A percentile compares a stretch with the other conserved stretches of the same genome.
Conservation (phyloP, 2,329 filamentous ascomycete genomes). For the Thielaviopsis ethacetica region DNA sequence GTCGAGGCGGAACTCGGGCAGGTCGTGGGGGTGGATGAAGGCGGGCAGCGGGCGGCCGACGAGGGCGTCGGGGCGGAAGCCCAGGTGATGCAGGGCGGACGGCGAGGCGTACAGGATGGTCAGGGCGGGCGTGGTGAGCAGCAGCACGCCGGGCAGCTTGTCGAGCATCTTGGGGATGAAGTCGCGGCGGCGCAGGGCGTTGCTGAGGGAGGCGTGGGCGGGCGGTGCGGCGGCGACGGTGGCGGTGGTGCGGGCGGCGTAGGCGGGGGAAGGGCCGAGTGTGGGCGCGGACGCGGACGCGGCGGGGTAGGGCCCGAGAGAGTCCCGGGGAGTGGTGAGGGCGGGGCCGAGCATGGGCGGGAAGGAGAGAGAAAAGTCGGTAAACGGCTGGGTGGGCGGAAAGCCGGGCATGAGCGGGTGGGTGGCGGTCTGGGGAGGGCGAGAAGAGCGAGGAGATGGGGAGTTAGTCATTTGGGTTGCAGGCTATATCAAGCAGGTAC, state of each 20-base stretch:
- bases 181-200: conserved; percentile 1
- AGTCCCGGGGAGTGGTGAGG: background rate
- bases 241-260: too few species aligned
- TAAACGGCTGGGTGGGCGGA: too few species aligned
- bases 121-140: conserved; percentile 74
- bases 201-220: background rate
- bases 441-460: background rate
- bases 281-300: background rate
- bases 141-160: conserved; percentile 39
- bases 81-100: conserved; percentile 57
- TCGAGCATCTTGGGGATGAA: conserved; percentile 2
- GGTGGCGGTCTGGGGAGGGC: background rate
- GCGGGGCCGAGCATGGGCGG: background rate
- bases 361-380: background rate
- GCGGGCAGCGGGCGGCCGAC: conserved; percentile 63
- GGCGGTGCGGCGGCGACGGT: too few species aligned
- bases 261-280: too few species aligned
- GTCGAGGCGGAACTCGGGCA: conserved; percentile 66
- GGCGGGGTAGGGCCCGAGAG: background rate
- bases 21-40: conserved; percentile 74
- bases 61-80: conserved; percentile 55
- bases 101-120: conserved; percentile 76
- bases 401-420: too few species aligned
- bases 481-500: too few species aligned
- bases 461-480: background rate